Conservation (phyloP, 1,284 basidiomycete genomes). For the Cerioporus squamosus region DNA sequence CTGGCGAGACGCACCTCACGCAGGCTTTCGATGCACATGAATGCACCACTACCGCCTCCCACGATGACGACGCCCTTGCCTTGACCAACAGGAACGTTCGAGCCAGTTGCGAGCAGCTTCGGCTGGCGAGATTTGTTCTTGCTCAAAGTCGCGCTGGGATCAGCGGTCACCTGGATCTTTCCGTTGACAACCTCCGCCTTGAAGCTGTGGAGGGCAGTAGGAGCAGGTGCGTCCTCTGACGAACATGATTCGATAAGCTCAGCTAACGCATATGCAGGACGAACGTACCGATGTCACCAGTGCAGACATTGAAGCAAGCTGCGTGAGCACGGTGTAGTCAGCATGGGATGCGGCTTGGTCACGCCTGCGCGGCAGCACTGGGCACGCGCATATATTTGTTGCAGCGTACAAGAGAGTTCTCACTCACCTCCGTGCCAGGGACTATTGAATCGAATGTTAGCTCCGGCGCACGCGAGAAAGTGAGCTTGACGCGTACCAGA, state of each 20-base stretch:
- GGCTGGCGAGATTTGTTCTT: constrained; percentile 68
- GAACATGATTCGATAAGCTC: constrained; percentile 29
- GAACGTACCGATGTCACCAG: constrained; percentile 70
- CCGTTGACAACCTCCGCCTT: constrained; percentile 71
- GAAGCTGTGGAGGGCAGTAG: constrained; percentile 85
- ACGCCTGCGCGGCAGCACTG: not conserved
- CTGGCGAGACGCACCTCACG: constrained; percentile 60
- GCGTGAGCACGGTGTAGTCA: constrained; percentile 7
- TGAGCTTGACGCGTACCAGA: constrained; percentile 58
- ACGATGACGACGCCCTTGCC: constrained; percentile 78
- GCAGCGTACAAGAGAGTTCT: not conserved
- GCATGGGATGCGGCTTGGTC: not conserved
- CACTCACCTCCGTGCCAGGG: constrained; percentile 87
- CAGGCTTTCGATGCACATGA: constrained; percentile 83
- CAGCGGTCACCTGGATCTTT: constrained; percentile 84
- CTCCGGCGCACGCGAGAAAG: not conserved
- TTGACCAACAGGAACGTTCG: constrained; percentile 18
- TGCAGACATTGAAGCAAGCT: constrained; percentile 91
- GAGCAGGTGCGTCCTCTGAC: constrained; percentile 89
- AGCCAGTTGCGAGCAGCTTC: constrained; percentile 47
- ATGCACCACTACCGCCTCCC: constrained; percentile 85
- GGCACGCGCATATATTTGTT: not conserved
- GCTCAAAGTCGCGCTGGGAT: constrained; percentile 69
- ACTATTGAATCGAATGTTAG: constrained; percentile 40
- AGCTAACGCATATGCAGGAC: not conserved